These are phyloP conservation scores for Rutidosis leptorrhynchoides DNA, from an alignment of 129 eudicot species.

Conservation along the genomic window DNA sequence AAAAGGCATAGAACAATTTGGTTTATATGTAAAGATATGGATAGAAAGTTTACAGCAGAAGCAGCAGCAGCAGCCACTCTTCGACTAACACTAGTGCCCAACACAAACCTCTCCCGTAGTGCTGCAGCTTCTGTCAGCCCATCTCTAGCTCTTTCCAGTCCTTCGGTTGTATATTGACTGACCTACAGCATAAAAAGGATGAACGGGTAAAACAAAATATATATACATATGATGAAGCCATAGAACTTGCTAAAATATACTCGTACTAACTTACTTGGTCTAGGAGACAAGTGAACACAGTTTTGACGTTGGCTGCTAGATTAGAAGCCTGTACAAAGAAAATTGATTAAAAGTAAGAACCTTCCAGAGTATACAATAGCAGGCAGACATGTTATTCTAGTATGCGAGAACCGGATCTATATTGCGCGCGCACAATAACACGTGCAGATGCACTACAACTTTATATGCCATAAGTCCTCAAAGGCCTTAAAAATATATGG, in stretches of 20 bases:
- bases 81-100: conserved; percentile 87
- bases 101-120: conserved; percentile 90
- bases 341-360: conserved; percentile 23
- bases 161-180: conserved; percentile 87
- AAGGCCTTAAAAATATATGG: not conserved
- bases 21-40: conserved; percentile 13
- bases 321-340: conserved; percentile 68
- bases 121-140: conserved; percentile 96
- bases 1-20: not conserved
- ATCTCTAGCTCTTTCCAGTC: conserved; percentile 95
- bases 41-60: conserved; percentile 75
- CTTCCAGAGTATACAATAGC: conserved; percentile 15
- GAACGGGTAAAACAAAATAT: conserved; percentile 2
- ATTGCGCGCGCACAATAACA: not conserved
- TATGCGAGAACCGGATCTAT: not conserved
- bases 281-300: conserved; percentile 83
- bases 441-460: not conserved
- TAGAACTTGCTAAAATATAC: not conserved
- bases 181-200: conserved; percentile 41
- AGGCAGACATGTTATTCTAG: conserved; percentile 6
- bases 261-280: conserved; percentile 92
- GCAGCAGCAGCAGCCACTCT: conserved; percentile 99
- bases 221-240: conserved; percentile 8
- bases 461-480: not conserved
- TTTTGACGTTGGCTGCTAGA: conserved; percentile 85